phyloP scores from a whole-genome alignment of 345 rosid genomes.

The Euphorbia tirucalli region DNA sequence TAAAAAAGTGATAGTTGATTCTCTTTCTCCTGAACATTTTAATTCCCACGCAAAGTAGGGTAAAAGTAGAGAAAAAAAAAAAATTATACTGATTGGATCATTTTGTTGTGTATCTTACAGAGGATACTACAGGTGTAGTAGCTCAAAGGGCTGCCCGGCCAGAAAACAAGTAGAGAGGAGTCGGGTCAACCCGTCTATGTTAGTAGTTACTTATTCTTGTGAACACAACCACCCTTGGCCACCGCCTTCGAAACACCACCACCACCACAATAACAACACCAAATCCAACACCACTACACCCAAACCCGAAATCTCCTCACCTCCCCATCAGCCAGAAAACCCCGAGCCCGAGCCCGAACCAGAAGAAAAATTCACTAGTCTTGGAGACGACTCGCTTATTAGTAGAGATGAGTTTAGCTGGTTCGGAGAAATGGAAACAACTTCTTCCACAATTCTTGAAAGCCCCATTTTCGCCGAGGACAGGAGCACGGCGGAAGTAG shows the following conservation, averaged over 20 bases:
- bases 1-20: too few relatives aligned
- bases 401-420: slow-evolving; percentile 67
- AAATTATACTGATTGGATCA: background rate
- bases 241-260: slow-evolving; percentile 47
- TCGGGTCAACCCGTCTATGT: slow-evolving; percentile 76
- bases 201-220: slow-evolving; percentile 76
- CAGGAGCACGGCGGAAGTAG: slow-evolving; percentile 26
- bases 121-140: slow-evolving; percentile 93
- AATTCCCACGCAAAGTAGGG: background rate
- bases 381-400: slow-evolving; percentile 42
- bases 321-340: slow-evolving; percentile 2
- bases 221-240: slow-evolving; percentile 98
- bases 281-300: slow-evolving; percentile 5
- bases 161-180: slow-evolving; percentile 97
- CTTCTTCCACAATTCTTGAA: slow-evolving; percentile 66
- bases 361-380: slow-evolving; percentile 49
- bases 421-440: slow-evolving; percentile 76
- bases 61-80: background rate
- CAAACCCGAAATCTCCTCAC: slow-evolving; percentile 18
- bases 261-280: slow-evolving; percentile 26
- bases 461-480: slow-evolving; percentile 56
- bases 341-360: slow-evolving; percentile 31
- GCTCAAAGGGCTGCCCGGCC: slow-evolving; percentile 97
- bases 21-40: too few relatives aligned
- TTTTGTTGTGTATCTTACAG: slow-evolving; percentile 32